Evolutionary conservation across 2,329 filamentous ascomycete genomes (phyloP), one percentile per base, ranked within the genome.

Genomic region (Purpureocillium lavendulum): DNA sequence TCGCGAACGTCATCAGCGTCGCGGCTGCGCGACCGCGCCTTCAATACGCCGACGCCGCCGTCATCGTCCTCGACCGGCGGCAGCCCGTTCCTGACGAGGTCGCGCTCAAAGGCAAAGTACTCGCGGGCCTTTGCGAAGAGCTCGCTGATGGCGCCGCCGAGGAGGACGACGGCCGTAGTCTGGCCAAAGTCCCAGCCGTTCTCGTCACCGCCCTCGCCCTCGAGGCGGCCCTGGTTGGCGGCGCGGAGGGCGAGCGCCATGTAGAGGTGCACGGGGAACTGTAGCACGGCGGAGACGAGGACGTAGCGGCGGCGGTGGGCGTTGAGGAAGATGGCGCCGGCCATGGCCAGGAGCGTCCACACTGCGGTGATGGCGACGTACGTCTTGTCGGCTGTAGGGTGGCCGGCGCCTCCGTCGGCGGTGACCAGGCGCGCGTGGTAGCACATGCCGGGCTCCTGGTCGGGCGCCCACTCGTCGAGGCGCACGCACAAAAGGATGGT

Each of bases 231-330:
- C 33, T 55, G 45, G 44, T 58, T 60, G 11, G 53, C 54, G 18
- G 49, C 40, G 12, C 56, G 49, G 35, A 60, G 44, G 9, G 51
- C 52, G 35, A 59, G 45, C 26, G 54, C 49, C 47, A 58, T 56
- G 45, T 60, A 59, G 4, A 59, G 43, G 35, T 60, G 56, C 13
- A 59, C 38, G 8, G 52, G 54, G 42, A 56, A 58, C 40, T 60
- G 54, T 24, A 58, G 28, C 14, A 51, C 46, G 1, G 53, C 49
- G 4, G 51, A 40, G 4, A 52, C 7, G 17, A 60, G 46, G 26
- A 59, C 51, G 6, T 10, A 26, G 21, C 21, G 21, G 6, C 21
- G 21, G 14, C 42, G 43, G 13, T 45, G 44, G 4, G 41, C 40
- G 24, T 48, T 49, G 17, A 40, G 33, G 5, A 26, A 5, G 10